These are phyloP conservation scores for Aureobasidium sp. DNA, from an alignment of 2,329 filamentous ascomycete genomes.

Conservation along the genomic window DNA sequence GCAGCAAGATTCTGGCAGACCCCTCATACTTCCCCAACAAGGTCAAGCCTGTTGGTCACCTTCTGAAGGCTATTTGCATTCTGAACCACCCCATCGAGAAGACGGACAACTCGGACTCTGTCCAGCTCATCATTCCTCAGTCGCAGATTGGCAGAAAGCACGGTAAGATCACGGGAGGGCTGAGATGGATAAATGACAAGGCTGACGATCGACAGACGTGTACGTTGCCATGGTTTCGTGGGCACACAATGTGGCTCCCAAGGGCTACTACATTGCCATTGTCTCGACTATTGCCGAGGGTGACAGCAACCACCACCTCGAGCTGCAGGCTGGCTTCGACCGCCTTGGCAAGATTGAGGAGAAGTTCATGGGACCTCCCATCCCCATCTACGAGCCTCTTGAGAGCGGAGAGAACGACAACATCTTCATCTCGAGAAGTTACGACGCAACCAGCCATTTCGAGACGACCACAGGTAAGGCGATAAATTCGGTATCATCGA, in stretches of 20 bases:
- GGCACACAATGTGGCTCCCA: conserved; percentile 96
- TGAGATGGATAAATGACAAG: not conserved
- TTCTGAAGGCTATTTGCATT: conserved; percentile 95
- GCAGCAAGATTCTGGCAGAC: conserved; percentile 91
- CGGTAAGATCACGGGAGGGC: conserved; percentile 50
- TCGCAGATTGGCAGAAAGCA: conserved; percentile 96
- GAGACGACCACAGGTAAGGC: conserved; percentile 68
- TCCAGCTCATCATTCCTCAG: conserved; percentile 95
- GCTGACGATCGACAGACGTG: conserved; percentile 56
- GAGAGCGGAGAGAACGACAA: conserved; percentile 78
- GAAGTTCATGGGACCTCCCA: conserved; percentile 90
- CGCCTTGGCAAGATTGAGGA: conserved; percentile 90
- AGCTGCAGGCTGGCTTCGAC: conserved; percentile 87
- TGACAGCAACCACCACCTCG: conserved; percentile 86
- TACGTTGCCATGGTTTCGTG: conserved; percentile 95
- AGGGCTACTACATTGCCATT: conserved; percentile 98
- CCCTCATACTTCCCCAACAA: conserved; percentile 94
- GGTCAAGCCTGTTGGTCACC: conserved; percentile 77
- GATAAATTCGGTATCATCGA: not conserved
- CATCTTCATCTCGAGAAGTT: conserved; percentile 97
- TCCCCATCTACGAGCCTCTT: conserved; percentile 87
- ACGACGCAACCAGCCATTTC: conserved; percentile 96
- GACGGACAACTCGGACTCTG: conserved; percentile 81
- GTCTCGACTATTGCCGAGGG: conserved; percentile 96
- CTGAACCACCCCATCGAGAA: conserved; percentile 89